These are phyloP conservation scores for Elongisporangium prolatum DNA, from an alignment of 352 stramenopile genomes.

Conservation along the genomic window DNA sequence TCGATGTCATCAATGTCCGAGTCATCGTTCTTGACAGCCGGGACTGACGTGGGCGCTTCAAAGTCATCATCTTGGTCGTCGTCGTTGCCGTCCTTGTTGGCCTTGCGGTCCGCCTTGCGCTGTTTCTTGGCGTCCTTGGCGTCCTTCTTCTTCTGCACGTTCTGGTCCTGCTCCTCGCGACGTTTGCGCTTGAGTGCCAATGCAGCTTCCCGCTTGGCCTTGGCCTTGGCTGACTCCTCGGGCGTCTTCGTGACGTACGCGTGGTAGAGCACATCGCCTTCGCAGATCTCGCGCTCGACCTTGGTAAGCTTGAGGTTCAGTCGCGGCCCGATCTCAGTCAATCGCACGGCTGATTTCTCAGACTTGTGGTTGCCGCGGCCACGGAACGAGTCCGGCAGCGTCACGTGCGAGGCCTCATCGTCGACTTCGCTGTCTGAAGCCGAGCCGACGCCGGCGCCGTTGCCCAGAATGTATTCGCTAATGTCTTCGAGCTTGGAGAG, in stretches of 20 bases:
- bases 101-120: slow-evolving; percentile 59
- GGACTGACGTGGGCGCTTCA: slow-evolving; percentile 28
- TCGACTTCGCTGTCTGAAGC: slow-evolving; percentile 95
- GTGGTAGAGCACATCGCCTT: slow-evolving; percentile 98
- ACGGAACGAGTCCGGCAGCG: slow-evolving; percentile 90
- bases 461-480: slow-evolving; percentile 92
- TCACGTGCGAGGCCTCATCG: slow-evolving; percentile 91
- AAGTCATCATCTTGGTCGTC: slow-evolving; percentile 44
- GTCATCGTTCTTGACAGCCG: slow-evolving; percentile 18
- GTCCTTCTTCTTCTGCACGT: slow-evolving; percentile 88
- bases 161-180: slow-evolving; percentile 85
- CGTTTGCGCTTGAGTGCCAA: slow-evolving; percentile 78
- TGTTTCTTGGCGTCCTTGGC: slow-evolving; percentile 75
- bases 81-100: slow-evolving; percentile 36
- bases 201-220: slow-evolving; percentile 71
- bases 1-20: slow-evolving; percentile 72
- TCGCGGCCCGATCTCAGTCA: slow-evolving; percentile 95
- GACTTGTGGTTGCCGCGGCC: slow-evolving; percentile 90
- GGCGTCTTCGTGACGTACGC: slow-evolving; percentile 88
- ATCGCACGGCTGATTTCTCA: slow-evolving; percentile 91
- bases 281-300: slow-evolving; percentile 94
- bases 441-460: slow-evolving; percentile 62
- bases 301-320: slow-evolving; percentile 95
- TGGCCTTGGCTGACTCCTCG: slow-evolving; percentile 73
- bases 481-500: slow-evolving; percentile 95